Percentiles rank a stretch among this genome's conserved stretches.
These are phyloP conservation scores for Globisporangium orthogonon DNA, from an alignment of 352 stramenopile species.

Conservation along the genomic window DNA sequence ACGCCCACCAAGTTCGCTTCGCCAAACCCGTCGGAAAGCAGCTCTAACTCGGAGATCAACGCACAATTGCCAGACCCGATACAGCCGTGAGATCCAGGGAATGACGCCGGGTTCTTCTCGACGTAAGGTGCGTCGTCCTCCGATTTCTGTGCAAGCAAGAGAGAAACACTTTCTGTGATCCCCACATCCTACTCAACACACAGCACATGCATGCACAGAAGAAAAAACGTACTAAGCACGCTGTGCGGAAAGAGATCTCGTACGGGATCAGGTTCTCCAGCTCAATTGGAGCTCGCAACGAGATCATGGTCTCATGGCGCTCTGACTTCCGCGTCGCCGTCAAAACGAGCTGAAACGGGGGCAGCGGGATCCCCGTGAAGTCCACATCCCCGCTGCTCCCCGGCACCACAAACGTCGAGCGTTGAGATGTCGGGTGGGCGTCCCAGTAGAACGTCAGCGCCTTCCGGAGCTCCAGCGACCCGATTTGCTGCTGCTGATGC, in stretches of 20 bases:
- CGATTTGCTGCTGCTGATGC: conserved; percentile 31
- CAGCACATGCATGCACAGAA: neutral
- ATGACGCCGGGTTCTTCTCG: conserved; percentile 55
- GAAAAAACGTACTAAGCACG: conserved; percentile 45
- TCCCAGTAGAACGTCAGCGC: conserved; percentile 79
- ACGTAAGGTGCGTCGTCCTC: conserved; percentile 58
- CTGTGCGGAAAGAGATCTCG: conserved; percentile 61
- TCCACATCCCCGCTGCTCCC: conserved; percentile 1
- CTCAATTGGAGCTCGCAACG: conserved; percentile 55
- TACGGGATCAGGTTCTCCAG: conserved; percentile 78
- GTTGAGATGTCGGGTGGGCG: conserved; percentile 19
- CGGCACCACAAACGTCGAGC: conserved; percentile 2
- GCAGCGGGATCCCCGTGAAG: conserved; percentile 26
- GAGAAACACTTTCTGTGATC: conserved; percentile 5
- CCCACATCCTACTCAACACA: neutral
- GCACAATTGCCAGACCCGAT: conserved; percentile 50
- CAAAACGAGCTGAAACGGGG: conserved; percentile 72
- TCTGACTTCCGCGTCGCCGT: conserved; percentile 69
- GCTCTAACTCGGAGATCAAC: conserved; percentile 63
- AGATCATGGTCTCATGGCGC: conserved; percentile 68
- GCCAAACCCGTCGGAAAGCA: conserved; percentile 40
- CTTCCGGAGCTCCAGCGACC: conserved; percentile 50
- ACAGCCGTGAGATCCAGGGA: conserved; percentile 46
- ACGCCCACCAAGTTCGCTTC: conserved; percentile 30
- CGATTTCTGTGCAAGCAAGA: conserved; percentile 37